phyloP scores from a whole-genome alignment of 2,329 filamentous ascomycete species.

The Penicillium sp. region DNA sequence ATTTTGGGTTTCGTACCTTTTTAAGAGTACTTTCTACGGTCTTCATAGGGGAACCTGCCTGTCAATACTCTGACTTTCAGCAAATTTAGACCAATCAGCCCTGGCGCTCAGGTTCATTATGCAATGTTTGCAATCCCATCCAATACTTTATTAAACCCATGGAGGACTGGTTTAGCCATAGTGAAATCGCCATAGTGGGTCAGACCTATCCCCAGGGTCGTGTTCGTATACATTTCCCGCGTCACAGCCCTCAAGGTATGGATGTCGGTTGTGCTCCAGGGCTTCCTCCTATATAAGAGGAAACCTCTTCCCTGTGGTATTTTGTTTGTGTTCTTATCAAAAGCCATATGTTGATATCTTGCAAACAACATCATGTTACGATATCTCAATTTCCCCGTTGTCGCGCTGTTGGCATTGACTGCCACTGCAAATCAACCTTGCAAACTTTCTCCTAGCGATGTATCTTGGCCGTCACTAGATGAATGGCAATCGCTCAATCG shows the following conservation, averaged over 20 bases:
- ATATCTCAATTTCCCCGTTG: neutral
- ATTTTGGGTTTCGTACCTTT: no score
- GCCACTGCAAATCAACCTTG: constrained; percentile 7
- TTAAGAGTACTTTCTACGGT: no score
- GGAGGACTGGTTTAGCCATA: no score
- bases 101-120: no score
- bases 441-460: constrained; percentile 18
- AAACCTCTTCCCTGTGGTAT: no score
- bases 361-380: neutral
- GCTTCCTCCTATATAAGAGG: no score
- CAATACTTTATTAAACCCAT: no score
- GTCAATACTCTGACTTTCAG: no score
- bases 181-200: neutral
- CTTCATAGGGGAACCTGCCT: no score
- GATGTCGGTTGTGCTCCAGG: neutral
- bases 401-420: neutral
- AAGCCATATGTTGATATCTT: neutral
- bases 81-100: no score
- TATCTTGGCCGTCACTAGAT: constrained; percentile 19
- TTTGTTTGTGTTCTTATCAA: no score
- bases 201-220: neutral
- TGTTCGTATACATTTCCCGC: neutral
- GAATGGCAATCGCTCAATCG: constrained; percentile 27
- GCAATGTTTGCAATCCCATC: no score
- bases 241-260: neutral